phyloP scores from a whole-genome alignment of 1,284 basidiomycete species.

The Pseudozyma flocculosa region DNA sequence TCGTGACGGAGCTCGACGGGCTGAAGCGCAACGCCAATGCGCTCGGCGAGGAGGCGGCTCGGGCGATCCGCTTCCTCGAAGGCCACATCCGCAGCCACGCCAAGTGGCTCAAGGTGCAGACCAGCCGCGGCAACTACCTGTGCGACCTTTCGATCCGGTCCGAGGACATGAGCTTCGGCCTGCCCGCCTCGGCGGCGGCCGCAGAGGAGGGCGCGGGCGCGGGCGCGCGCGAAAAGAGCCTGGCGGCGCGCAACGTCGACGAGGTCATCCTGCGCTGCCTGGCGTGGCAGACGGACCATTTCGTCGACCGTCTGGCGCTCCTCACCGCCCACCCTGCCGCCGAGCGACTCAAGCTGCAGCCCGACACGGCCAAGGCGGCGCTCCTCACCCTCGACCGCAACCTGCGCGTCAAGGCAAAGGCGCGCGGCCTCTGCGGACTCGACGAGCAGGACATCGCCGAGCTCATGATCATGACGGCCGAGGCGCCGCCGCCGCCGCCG shows the following conservation, averaged over 20 bases:
- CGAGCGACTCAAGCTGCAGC: slow-evolving; percentile 56
- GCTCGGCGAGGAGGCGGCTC: slow-evolving; percentile 66
- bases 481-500: no score
- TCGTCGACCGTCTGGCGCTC: slow-evolving; percentile 73
- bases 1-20: slow-evolving; percentile 94
- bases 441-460: slow-evolving; percentile 59
- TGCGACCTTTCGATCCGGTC: slow-evolving; percentile 77
- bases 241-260: slow-evolving; percentile 77
- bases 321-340: slow-evolving; percentile 62
- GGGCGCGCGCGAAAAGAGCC: slow-evolving; percentile 45
- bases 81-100: slow-evolving; percentile 72
- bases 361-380: slow-evolving; percentile 73
- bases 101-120: slow-evolving; percentile 85
- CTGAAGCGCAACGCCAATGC: slow-evolving; percentile 72
- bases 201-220: no score
- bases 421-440: slow-evolving; percentile 73
- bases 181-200: slow-evolving; percentile 7
- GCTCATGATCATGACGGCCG: slow-evolving; percentile 2
- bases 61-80: slow-evolving; percentile 74
- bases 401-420: slow-evolving; percentile 63
- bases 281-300: slow-evolving; percentile 88
- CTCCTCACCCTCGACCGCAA: slow-evolving; percentile 89
- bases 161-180: slow-evolving; percentile 76
- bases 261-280: slow-evolving; percentile 89
- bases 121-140: slow-evolving; percentile 90